Evolutionary conservation across 2,329 filamentous ascomycete species (phyloP).

Genomic region (Plectosphaerella plurivora): DNA sequence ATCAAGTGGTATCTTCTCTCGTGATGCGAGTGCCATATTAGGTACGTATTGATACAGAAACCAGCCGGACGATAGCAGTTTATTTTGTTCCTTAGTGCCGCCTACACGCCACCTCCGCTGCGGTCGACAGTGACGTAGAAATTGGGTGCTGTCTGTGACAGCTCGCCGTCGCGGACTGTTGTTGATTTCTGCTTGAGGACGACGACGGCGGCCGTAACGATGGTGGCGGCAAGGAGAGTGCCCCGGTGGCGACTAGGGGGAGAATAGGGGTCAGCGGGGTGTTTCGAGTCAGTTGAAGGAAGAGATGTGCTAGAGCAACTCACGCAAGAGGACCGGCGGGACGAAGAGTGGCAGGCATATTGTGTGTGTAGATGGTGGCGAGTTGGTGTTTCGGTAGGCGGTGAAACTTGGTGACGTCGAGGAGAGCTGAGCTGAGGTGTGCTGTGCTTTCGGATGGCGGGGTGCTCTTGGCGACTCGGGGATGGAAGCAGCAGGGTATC

Average conservation of each 20-base stretch:
- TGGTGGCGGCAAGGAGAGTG: constrained; percentile 26
- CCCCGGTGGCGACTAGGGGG: constrained; percentile 30
- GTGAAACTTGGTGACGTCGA: no score
- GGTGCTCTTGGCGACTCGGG: no score
- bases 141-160: constrained; percentile 25
- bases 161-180: constrained; percentile 35
- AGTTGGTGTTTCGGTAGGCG: no score
- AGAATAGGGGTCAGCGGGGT: not conserved
- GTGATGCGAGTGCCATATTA: no score
- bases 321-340: constrained; percentile 6
- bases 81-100: no score
- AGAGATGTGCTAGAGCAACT: constrained; percentile 22
- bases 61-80: no score
- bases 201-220: constrained; percentile 19
- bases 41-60: no score
- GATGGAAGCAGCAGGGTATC: no score
- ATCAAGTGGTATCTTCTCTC: no score
- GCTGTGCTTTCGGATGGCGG: no score
- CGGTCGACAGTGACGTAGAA: constrained; percentile 48
- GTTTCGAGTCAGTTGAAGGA: constrained; percentile 8
- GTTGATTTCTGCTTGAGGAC: constrained; percentile 29
- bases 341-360: not conserved
- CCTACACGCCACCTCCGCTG: constrained; percentile 41
- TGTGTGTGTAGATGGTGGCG: not conserved
- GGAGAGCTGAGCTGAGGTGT: no score